phyloP scores from a whole-genome alignment of 495 filamentous ascomycete species.

The Lindgomyces ingoldianus region DNA sequence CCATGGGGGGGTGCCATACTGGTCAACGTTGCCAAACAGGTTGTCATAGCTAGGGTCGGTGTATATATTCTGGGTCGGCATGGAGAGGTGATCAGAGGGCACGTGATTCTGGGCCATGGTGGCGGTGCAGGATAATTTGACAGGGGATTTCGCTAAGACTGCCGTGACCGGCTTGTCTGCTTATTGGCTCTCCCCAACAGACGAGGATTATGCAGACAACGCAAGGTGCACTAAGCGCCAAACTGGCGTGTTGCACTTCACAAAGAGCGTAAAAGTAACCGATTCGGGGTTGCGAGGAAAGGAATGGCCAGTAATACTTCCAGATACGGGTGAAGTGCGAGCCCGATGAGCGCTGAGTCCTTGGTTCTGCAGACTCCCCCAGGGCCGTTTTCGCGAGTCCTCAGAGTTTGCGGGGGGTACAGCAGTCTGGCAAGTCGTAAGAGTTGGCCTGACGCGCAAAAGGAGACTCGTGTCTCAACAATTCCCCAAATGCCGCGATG shows the following conservation, averaged over 20 bases:
- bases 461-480: constrained; percentile 10
- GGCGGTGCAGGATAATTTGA: not conserved
- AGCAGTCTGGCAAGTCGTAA: too few species aligned
- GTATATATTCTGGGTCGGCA: constrained; percentile 32
- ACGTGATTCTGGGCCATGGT: constrained; percentile 37
- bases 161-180: too few species aligned
- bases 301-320: constrained; percentile 30
- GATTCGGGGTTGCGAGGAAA: not conserved
- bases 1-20: constrained; percentile 22
- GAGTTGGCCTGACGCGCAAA: constrained; percentile 6
- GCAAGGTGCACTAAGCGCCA: constrained; percentile 27
- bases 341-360: constrained; percentile 13
- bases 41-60: constrained; percentile 22
- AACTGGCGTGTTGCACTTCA: constrained; percentile 25
- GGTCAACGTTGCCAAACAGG: constrained; percentile 13
- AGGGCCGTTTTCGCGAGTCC: not conserved
- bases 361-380: constrained; percentile 4
- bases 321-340: constrained; percentile 16
- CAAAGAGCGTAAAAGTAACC: constrained; percentile 18
- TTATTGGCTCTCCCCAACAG: constrained; percentile 21
- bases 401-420: too few species aligned
- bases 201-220: constrained; percentile 21
- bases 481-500: constrained; percentile 5
- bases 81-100: constrained; percentile 24
- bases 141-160: too few species aligned